Conservation (phyloP, 2,329 filamentous ascomycete species). For the Diaporthe sp. region DNA sequence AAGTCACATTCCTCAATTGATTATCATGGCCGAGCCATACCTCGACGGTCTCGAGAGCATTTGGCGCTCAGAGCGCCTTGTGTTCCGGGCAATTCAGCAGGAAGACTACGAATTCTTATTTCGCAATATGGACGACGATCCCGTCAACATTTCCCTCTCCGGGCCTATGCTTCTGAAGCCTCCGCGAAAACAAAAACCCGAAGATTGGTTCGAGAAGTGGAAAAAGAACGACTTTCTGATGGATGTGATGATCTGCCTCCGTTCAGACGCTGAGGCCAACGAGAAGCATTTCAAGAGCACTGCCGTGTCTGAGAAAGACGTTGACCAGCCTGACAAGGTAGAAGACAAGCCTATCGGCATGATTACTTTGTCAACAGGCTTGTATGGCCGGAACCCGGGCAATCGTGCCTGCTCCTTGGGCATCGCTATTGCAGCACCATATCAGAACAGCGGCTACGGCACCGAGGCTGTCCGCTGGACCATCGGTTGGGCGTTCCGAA, state of each 20-base stretch:
- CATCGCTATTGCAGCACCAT: conserved; percentile 47
- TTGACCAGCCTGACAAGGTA: conserved; percentile 1
- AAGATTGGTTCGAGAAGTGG: conserved; percentile 38
- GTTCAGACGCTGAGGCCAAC: conserved; percentile 30
- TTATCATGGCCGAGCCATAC: conserved; percentile 14
- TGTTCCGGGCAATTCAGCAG: conserved; percentile 45
- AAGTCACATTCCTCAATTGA: not conserved
- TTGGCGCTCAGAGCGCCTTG: conserved; percentile 46
- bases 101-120: conserved; percentile 38
- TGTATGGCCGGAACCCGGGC: not conserved
- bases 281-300: not conserved
- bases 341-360: conserved; percentile 42
- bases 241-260: conserved; percentile 45
- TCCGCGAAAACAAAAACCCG: conserved; percentile 29
- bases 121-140: conserved; percentile 43
- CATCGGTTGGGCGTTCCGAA: conserved; percentile 55
- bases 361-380: conserved; percentile 19
- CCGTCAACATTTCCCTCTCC: conserved; percentile 40
- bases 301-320: not conserved
- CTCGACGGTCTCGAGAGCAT: conserved; percentile 38
- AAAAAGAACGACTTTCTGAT: conserved; percentile 39
- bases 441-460: conserved; percentile 57
- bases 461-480: conserved; percentile 56
- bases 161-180: conserved; percentile 39
- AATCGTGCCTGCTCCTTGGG: conserved; percentile 46